Evolutionary conservation across 179 eudicot species (phyloP).

Genomic region (Kewa caespitosa): DNA sequence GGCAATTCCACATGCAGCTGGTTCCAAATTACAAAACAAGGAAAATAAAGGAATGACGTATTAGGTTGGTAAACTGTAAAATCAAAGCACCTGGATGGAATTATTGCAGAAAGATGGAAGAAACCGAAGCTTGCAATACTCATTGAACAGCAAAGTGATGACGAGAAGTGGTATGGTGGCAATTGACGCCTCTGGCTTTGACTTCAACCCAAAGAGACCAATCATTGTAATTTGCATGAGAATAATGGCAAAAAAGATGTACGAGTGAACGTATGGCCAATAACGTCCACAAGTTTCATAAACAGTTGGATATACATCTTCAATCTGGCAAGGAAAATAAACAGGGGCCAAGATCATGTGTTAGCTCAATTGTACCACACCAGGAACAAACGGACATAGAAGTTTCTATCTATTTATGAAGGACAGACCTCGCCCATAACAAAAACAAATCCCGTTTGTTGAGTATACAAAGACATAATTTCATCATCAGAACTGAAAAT

Average conservation of each 20-base stretch:
- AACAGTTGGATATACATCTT: slow-evolving; percentile 73
- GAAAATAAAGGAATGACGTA: neutral
- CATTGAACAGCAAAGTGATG: slow-evolving; percentile 70
- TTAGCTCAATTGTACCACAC: too few species aligned
- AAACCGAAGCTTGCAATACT: slow-evolving; percentile 90
- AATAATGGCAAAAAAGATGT: slow-evolving; percentile 65
- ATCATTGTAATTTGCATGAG: slow-evolving; percentile 90
- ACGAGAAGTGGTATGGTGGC: slow-evolving; percentile 73
- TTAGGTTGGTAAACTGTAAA: neutral
- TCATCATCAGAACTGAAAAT: too few species aligned
- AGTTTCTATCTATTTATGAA: too few species aligned
- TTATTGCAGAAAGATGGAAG: slow-evolving; percentile 65
- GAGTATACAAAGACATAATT: too few species aligned
- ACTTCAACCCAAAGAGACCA: slow-evolving; percentile 89
- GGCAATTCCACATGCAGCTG: neutral
- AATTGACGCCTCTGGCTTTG: slow-evolving; percentile 77
- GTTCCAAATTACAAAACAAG: neutral
- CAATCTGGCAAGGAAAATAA: slow-evolving; percentile 58
- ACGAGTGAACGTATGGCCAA: slow-evolving; percentile 85
- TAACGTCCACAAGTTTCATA: slow-evolving; percentile 92
- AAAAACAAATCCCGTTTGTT: too few species aligned
- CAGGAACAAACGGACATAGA: too few species aligned
- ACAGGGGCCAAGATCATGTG: too few species aligned
- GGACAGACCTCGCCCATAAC: too few species aligned
- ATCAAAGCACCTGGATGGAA: slow-evolving; percentile 58